Base-by-base conservation (phyloP, 345 rosid genomes). In the Populus davidiana region DNA sequence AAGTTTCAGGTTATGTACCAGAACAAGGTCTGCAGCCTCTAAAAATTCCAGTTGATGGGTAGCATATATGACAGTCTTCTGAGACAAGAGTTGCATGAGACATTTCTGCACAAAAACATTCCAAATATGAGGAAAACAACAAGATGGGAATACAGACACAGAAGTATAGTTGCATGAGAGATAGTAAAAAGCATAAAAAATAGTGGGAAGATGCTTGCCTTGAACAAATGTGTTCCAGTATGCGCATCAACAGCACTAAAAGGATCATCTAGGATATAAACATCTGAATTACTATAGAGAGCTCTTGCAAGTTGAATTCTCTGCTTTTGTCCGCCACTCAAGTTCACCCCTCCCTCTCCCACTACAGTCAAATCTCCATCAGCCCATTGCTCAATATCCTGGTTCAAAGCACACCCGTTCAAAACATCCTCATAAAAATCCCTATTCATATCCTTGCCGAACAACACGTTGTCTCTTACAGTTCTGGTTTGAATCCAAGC, bases 281-380 rank as follows among this genome's bases (percentile, higher is more conserved):
- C 83, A 81, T 93, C 94, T 41, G 94, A 87, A 62, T 86, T 64
- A 38, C 88, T 89, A 65, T 87, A 93, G 2, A 86, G 85, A 75
- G 98, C 96, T 68, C 98, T 88, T 12, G 98, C 97, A 36, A 89
- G 84, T 73, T 93, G 97, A 84, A 93, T 79, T 75, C 93, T 82
- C 73, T 91, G 98, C 87, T 91, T 93, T 80, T 93, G 96, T 61
- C 98, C 98, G 11, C 98, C 98, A 59, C 98, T 94, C 47, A 94
- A 81, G 83, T 92, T 94, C 67, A 89, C 83, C 68, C 98, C 97
- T 83, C 94, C 89, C 84, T 94, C 96, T 31, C 98, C 98, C 33
- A 92, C 85, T 35, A 86, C 82, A 23, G 88, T 89, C 82, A 85
- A 79, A 82, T 94, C 98, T 43, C 88, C 87, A 68, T 83, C 75